Percentiles rank a stretch among this genome's conserved stretches.
Conservation (phyloP, 108 stramenopile genomes). For the Poteriospumella lacustris region DNA sequence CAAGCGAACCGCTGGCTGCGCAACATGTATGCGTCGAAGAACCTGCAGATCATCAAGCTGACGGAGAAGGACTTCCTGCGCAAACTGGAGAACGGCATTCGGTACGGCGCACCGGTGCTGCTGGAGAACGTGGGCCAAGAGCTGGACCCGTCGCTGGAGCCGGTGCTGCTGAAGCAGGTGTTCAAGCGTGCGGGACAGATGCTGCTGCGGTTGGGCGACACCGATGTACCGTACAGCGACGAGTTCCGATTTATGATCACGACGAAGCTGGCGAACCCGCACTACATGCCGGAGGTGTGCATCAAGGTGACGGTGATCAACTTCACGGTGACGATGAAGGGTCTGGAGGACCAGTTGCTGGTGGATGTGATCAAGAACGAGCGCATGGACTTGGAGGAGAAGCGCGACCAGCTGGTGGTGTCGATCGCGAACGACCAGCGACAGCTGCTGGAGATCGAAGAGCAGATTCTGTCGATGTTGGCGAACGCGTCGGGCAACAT, state of each 20-base stretch:
- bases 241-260: constrained; percentile 47
- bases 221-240: constrained; percentile 36
- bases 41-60: constrained; percentile 42
- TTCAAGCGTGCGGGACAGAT: constrained; percentile 42
- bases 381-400: constrained; percentile 42
- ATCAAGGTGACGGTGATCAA: constrained; percentile 60
- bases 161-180: constrained; percentile 49
- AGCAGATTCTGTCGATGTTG: constrained; percentile 45
- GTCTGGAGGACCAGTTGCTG: constrained; percentile 58
- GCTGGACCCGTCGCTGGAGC: constrained; percentile 49
- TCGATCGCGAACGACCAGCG: constrained; percentile 51
- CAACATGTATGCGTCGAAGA: constrained; percentile 31
- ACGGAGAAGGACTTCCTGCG: constrained; percentile 41
- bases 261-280: constrained; percentile 50
- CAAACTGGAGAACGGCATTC: constrained; percentile 42
- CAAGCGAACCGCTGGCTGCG: constrained; percentile 49
- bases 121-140: constrained; percentile 48
- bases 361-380: constrained; percentile 53
- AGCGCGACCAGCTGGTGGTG: constrained; percentile 40
- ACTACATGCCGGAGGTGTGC: constrained; percentile 50
- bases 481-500: constrained; percentile 52
- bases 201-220: constrained; percentile 38
- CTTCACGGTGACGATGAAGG: constrained; percentile 55
- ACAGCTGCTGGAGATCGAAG: constrained; percentile 44
- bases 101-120: constrained; percentile 43